Conservation (phyloP, 2,329 filamentous ascomycete genomes). For the Lasiodiplodia theobromae region DNA sequence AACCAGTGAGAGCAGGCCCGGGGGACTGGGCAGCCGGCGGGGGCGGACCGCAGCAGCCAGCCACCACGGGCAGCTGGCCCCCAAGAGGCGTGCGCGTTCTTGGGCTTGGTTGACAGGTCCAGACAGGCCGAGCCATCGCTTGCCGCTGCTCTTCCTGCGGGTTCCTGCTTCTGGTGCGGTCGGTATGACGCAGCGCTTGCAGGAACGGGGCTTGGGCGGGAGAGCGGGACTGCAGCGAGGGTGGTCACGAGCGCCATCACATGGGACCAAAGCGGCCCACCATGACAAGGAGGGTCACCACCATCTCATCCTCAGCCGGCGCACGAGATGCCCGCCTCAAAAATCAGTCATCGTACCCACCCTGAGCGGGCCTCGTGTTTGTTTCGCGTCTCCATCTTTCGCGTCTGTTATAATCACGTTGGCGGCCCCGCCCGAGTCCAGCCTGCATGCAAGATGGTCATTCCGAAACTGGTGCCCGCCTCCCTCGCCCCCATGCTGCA, state of each 20-base stretch:
- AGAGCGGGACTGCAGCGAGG: slow-evolving; percentile 14
- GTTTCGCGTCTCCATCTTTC: not conserved
- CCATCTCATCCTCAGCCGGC: slow-evolving; percentile 21
- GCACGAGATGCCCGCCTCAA: slow-evolving; percentile 24
- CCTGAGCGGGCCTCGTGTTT: slow-evolving; percentile 12
- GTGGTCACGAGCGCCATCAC: slow-evolving; percentile 26
- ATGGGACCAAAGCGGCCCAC: slow-evolving; percentile 23
- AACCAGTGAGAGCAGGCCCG: not conserved
- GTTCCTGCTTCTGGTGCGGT: slow-evolving; percentile 25
- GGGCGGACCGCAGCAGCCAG: slow-evolving; percentile 27
- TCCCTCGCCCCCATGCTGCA: slow-evolving; percentile 7
- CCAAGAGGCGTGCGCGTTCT: slow-evolving; percentile 11
- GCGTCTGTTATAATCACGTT: slow-evolving; percentile 7
- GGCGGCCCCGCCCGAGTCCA: not conserved
- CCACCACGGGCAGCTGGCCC: slow-evolving; percentile 18
- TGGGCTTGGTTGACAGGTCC: slow-evolving; percentile 1
- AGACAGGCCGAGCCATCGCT: slow-evolving; percentile 1
- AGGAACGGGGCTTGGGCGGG: slow-evolving; percentile 22
- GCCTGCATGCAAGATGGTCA: slow-evolving; percentile 24
- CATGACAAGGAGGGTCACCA: slow-evolving; percentile 21
- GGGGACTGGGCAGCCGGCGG: slow-evolving; percentile 2
- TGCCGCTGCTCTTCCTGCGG: slow-evolving; percentile 17
- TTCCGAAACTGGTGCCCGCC: slow-evolving; percentile 24
- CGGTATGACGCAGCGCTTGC: slow-evolving; percentile 26
- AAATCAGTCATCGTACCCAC: slow-evolving; percentile 24